Base-by-base conservation (phyloP, 176 grass and related monocot genomes). In the Carex myosuroides region DNA sequence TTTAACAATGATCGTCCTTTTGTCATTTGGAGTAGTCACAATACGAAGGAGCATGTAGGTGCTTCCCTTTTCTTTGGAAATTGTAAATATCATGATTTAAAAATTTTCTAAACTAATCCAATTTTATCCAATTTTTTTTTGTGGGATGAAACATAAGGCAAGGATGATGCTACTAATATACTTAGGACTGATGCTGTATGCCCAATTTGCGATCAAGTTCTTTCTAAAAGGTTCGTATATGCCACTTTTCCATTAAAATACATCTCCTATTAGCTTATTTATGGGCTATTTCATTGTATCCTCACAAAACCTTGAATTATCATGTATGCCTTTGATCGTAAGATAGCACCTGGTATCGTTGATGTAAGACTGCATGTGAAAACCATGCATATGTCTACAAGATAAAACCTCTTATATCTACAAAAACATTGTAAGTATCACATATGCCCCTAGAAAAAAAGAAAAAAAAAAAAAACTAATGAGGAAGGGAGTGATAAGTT, bases 151-250 rank as follows among this genome's bases (percentile, higher is more conserved):
- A 62, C 53, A 82, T 64, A 52, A 94, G 94, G 94, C 87, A 62
- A 83, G 32, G 91, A 97, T 17, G 94, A 97, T 89, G 94, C 94
- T 80, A 92, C 80, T 74, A 97, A 97, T 88, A 90, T 97, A 89
- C 89, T 92, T 33, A 84, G n/a, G 74, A 97, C 87, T 14, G 92
- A 97, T 92, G 88, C 87, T 66, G 64, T 88, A 55, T 97, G 92
- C 85, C 94, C 94, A 83, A 84, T 97, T 88, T 97, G 94, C 88
- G 92, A 97, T 83, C 94, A 94, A 87, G 94, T 89, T 53, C 92
- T 97, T 75, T 94, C 90, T 12, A 92, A 97, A 92, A 91, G 90
- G 94, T 97, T 10, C 18, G 20, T 65, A 30, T 69, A 66, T 68
- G 41, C 24, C 44, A n/a, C 58, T n/a, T 42, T 64, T 62, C 2